Evolutionary conservation across 495 filamentous ascomycete genomes (phyloP).

Genomic region (Tuber umbilicatum): DNA sequence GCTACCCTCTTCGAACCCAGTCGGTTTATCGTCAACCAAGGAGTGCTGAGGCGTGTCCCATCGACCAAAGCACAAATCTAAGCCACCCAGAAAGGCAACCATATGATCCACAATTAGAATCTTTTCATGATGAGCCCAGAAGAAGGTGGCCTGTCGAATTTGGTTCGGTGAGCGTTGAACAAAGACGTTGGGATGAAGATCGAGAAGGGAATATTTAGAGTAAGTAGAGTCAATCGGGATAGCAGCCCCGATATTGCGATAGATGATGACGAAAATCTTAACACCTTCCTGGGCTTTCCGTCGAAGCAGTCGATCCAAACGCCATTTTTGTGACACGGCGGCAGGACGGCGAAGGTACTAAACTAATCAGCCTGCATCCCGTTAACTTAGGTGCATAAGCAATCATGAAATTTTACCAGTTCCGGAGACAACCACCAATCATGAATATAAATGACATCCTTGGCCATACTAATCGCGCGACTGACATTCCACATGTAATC

Average conservation of each 20-base stretch:
- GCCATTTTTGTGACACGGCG: slow-evolving; percentile 98
- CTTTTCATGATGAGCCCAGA: slow-evolving; percentile 99
- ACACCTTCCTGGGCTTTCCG: slow-evolving; percentile 90
- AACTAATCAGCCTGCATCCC: slow-evolving; percentile 13
- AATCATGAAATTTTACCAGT: slow-evolving; percentile 45
- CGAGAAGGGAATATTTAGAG: slow-evolving; percentile 93
- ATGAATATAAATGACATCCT: slow-evolving; percentile 98
- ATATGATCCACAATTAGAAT: slow-evolving; percentile 93
- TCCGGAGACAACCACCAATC: slow-evolving; percentile 99
- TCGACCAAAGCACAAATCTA: slow-evolving; percentile 94
- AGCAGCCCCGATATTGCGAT: slow-evolving; percentile 95
- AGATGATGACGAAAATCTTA: slow-evolving; percentile 97
- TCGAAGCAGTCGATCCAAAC: slow-evolving; percentile 88
- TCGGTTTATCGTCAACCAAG: slow-evolving; percentile 86
- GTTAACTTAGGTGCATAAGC: neutral
- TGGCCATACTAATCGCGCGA: slow-evolving; percentile 92
- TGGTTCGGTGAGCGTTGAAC: slow-evolving; percentile 95
- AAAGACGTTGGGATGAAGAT: slow-evolving; percentile 91
- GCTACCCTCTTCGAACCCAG: slow-evolving; percentile 75
- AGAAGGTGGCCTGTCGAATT: slow-evolving; percentile 98
- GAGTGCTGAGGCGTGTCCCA: slow-evolving; percentile 95
- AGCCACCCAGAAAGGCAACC: slow-evolving; percentile 89
- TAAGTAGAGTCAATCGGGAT: slow-evolving; percentile 99
- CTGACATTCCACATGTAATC: slow-evolving; percentile 99
- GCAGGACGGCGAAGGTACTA: slow-evolving; percentile 86